These are phyloP conservation scores for Sclerotinia subarctica DNA, from an alignment of 2,329 filamentous ascomycete genomes.

Conservation along the genomic window DNA sequence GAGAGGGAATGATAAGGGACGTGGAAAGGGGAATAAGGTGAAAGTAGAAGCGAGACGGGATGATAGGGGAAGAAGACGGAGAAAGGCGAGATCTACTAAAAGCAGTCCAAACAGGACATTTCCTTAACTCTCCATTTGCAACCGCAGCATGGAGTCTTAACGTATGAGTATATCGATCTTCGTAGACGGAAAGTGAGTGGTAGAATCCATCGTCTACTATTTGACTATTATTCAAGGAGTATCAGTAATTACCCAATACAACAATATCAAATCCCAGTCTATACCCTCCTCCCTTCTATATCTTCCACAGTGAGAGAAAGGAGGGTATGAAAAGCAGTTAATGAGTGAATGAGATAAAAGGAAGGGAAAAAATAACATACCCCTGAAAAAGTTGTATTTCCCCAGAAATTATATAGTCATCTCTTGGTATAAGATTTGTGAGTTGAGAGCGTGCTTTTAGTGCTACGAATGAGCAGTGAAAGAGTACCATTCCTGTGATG, in stretches of 20 bases:
- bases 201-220: constrained; percentile 55
- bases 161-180: constrained; percentile 48
- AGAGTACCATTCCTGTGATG: constrained; percentile 54
- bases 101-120: constrained; percentile 62
- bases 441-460: constrained; percentile 52
- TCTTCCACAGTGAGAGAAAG: too few species aligned
- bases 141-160: constrained; percentile 56
- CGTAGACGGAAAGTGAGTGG: constrained; percentile 53
- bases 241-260: background rate
- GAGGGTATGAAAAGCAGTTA: background rate
- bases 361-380: constrained; percentile 41
- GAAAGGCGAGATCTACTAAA: constrained; percentile 47
- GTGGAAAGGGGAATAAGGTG: too few species aligned
- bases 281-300: too few species aligned
- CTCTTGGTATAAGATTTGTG: constrained; percentile 45
- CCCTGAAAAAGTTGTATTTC: constrained; percentile 56
- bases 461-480: constrained; percentile 56
- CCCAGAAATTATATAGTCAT: constrained; percentile 47
- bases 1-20: too few species aligned
- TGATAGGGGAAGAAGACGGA: background rate
- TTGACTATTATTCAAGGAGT: constrained; percentile 42
- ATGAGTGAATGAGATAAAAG: background rate
- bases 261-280: background rate
- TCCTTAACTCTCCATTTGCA: constrained; percentile 51
- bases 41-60: background rate